Percentiles rank a stretch among this genome's conserved stretches.
phyloP scores from a whole-genome alignment of 805 yeast genomes.

The Yamadazyma akitaensis region DNA sequence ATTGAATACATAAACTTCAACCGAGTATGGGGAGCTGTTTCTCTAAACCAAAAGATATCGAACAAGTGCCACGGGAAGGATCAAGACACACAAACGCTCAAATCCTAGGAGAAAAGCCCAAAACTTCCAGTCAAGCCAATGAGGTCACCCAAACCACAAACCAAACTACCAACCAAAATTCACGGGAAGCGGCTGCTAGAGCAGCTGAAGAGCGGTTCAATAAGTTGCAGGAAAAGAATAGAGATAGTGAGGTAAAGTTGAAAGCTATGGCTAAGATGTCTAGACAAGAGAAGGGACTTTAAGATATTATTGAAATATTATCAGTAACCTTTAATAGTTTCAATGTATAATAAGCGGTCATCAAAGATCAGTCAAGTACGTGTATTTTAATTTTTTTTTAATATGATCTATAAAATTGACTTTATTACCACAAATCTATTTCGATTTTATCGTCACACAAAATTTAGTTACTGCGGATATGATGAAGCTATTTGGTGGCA shows the following conservation, averaged over 20 bases:
- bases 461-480: constrained; percentile 21
- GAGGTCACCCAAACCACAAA: not conserved
- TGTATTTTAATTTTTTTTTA: no score
- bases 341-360: not conserved
- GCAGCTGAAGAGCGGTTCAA: constrained; percentile 39
- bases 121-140: constrained; percentile 1
- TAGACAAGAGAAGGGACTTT: constrained; percentile 31
- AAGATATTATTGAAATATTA: not conserved
- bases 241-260: constrained; percentile 28
- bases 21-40: constrained; percentile 24
- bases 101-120: not conserved
- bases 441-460: constrained; percentile 21
- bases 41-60: constrained; percentile 15
- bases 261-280: constrained; percentile 29
- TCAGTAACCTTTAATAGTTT: not conserved
- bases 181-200: constrained; percentile 34
- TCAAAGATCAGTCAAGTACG: not conserved
- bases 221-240: constrained; percentile 24
- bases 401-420: not conserved
- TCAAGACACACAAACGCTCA: not conserved
- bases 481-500: constrained; percentile 11
- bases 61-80: not conserved
- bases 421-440: not conserved
- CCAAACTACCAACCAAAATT: not conserved
- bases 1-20: no score